Conservation (phyloP, 768 basidiomycete species). For the Suillus paluster region DNA sequence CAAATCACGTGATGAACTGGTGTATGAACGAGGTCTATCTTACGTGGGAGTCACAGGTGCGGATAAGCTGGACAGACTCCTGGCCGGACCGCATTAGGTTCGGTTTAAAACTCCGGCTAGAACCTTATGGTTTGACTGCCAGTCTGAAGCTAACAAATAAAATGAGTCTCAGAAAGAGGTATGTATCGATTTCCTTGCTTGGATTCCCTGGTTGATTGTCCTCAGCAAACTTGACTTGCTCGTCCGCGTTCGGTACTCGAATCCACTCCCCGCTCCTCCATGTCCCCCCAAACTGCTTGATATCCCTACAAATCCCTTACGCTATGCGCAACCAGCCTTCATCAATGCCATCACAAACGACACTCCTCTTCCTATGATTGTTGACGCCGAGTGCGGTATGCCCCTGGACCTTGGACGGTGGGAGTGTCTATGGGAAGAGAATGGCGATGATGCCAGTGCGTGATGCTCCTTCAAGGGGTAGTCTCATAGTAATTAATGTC, state of each 20-base stretch:
- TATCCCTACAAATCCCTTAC: slow-evolving; percentile 86
- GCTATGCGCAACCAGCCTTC: slow-evolving; percentile 88
- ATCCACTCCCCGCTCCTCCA: slow-evolving; percentile 94
- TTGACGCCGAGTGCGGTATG: slow-evolving; percentile 97
- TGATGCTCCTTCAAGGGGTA: slow-evolving; percentile 22
- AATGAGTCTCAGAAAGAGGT: slow-evolving; percentile 68
- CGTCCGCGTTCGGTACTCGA: slow-evolving; percentile 90
- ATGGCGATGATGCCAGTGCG: slow-evolving; percentile 67
- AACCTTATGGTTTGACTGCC: too few species aligned
- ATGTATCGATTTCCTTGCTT: slow-evolving; percentile 2
- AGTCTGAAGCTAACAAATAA: too few species aligned
- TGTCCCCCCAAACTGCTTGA: slow-evolving; percentile 95
- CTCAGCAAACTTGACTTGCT: slow-evolving; percentile 85
- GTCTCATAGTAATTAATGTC: neutral
- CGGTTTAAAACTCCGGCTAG: too few species aligned
- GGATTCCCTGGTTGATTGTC: slow-evolving; percentile 17
- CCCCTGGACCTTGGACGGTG: slow-evolving; percentile 86
- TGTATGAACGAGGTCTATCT: too few species aligned
- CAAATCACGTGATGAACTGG: too few species aligned
- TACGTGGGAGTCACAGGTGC: too few species aligned
- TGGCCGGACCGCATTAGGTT: too few species aligned
- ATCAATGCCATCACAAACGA: slow-evolving; percentile 81
- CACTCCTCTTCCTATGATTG: slow-evolving; percentile 89
- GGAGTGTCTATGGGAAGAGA: slow-evolving; percentile 84
- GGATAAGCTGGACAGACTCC: too few species aligned